These are phyloP conservation scores for Pseudozyma pruni DNA, from an alignment of 1,284 basidiomycete genomes.

Conservation along the genomic window DNA sequence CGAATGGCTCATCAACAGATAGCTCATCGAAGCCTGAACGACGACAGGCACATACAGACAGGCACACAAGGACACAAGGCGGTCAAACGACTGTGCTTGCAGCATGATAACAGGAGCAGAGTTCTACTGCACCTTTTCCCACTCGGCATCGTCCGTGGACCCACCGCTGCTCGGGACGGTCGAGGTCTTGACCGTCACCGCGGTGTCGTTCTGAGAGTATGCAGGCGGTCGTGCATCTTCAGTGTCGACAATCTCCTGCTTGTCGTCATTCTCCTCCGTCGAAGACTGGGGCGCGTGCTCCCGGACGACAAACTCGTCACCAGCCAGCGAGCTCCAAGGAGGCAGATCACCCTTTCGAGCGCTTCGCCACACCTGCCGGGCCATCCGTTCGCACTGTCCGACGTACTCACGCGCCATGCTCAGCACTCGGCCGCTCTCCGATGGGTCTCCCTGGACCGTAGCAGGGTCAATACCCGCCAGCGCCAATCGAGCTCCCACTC, in stretches of 20 bases:
- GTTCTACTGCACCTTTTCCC: constrained; percentile 51
- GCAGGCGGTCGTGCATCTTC: constrained; percentile 30
- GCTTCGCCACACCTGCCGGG: constrained; percentile 51
- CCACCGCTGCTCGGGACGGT: constrained; percentile 37
- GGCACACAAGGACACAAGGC: no score
- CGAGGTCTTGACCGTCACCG: constrained; percentile 30
- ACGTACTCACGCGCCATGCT: constrained; percentile 49
- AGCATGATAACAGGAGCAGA: background rate
- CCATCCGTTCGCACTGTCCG: constrained; percentile 36
- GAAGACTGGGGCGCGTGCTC: constrained; percentile 19
- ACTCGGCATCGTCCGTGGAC: constrained; percentile 37
- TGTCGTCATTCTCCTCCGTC: constrained; percentile 18
- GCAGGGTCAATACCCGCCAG: constrained; percentile 33
- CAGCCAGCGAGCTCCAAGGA: constrained; percentile 49
- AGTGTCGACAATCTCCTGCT: constrained; percentile 18
- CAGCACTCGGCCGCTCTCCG: constrained; percentile 31
- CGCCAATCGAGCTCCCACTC: constrained; percentile 39
- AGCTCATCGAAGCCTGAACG: no score
- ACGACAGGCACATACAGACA: no score
- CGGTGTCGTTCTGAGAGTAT: constrained; percentile 12
- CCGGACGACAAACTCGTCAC: constrained; percentile 34
- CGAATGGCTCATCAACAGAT: no score
- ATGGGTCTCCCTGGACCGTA: constrained; percentile 15
- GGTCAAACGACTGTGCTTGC: no score
- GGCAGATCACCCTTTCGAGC: constrained; percentile 50